Conservation (phyloP, 1,139 yeast species). For the Pneumocystis canis region DNA sequence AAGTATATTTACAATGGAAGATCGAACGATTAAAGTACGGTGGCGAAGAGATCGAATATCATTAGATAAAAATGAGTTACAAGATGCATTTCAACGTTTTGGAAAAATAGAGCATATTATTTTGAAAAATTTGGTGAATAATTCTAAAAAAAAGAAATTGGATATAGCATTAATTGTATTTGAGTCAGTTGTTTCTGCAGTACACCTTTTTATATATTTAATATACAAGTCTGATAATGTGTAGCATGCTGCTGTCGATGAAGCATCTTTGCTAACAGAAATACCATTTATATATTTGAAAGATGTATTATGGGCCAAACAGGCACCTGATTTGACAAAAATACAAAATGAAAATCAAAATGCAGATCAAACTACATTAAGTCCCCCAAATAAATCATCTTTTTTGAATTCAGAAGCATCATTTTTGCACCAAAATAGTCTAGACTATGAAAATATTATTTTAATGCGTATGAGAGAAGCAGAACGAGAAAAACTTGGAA, state of each 20-base stretch:
- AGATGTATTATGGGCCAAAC: neutral
- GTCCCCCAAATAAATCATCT: neutral
- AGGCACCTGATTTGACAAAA: neutral
- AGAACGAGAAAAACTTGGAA: neutral
- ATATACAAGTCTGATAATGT: neutral
- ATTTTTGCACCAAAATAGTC: neutral
- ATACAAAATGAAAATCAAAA: neutral
- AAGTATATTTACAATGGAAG: constrained; percentile 5
- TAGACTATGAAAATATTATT: constrained; percentile 10
- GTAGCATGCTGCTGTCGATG: neutral
- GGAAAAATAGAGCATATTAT: constrained; percentile 9
- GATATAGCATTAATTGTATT: constrained; percentile 4
- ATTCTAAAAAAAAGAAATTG: neutral
- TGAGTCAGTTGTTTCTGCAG: neutral
- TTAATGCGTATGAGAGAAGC: constrained; percentile 8
- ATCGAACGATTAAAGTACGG: constrained; percentile 11
- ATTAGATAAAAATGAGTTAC: neutral
- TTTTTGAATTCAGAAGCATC: neutral
- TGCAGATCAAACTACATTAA: neutral
- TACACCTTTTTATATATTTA: neutral
- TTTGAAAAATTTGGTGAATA: neutral
- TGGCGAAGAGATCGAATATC: constrained; percentile 2
- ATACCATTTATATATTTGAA: constrained; percentile 1
- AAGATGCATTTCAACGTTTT: constrained; percentile 5
- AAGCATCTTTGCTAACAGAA: neutral